Evolutionary conservation across 176 grass and related monocot genomes (phyloP), one percentile per base, ranked within the genome.

Genomic region (Ampelocalamus luodianensis): DNA sequence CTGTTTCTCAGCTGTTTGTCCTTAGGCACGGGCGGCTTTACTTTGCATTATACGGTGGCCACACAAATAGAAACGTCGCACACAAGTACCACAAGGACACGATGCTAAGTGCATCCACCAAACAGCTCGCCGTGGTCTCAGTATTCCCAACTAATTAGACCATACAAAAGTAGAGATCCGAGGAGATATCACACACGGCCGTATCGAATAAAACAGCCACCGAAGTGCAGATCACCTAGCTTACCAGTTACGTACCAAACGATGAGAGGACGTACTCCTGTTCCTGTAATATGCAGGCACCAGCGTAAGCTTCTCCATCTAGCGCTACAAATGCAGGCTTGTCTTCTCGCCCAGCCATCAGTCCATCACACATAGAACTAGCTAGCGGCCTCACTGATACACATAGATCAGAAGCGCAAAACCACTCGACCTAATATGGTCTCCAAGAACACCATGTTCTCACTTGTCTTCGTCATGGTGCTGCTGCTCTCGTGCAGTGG

Each of bases 401-500:
- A 11, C 18, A 37, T 8, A 72, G 54, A 65, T 76, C 81, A 12
- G 46, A 55, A 22, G 36, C 6, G 11, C 3, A 51, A 9, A 9
- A 6, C 12, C 69, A 83, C 13, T 50, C 16, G 11, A 5, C 2
- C 3, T 34, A 72, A 1, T 10, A 90, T 86, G 88, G 71, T 1
- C 1, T 81, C 23, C 24, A 81, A 36, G 64, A 81, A 2, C 46
- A 40, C 88, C n/a, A 34, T 68, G 82, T 23, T 51, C 0, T 68
- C 42, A 1, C 14, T 74, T 29, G 3, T 34, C 18, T 54, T 85
- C 63, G 53, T 89, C 51, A 1, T 42, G 68, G 82, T 40, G 18
- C 23, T 85, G 39, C 87, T 89, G 72, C 76, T 89, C 27, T 59
- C 77, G 0, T 80, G 82, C 76, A 60, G 68, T 34, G 8, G 37